Percentiles rank a stretch among this genome's conserved stretches.
Evolutionary conservation across 495 filamentous ascomycete species (phyloP).

Genomic region (Tuber umbilicatum): DNA sequence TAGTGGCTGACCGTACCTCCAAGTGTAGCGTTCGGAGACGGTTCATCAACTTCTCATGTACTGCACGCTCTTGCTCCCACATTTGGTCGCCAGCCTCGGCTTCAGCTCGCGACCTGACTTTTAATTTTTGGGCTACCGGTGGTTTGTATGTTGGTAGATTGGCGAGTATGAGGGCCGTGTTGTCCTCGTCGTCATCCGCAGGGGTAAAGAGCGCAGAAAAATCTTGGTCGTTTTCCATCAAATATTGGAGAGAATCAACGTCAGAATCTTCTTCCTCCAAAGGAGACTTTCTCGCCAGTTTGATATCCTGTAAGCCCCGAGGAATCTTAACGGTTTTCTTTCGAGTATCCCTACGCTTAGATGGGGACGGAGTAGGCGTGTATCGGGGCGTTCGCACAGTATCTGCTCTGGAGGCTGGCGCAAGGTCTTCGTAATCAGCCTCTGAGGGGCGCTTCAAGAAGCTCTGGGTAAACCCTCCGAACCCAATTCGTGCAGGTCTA

Average conservation of each 20-base stretch:
- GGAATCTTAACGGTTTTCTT: not conserved
- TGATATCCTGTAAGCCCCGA: not conserved
- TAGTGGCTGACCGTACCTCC: conserved; percentile 32
- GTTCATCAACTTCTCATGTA: conserved; percentile 39
- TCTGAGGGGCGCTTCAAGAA: not conserved
- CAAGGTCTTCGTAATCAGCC: not conserved
- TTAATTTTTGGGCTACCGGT: conserved; percentile 4
- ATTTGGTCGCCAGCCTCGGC: conserved; percentile 26
- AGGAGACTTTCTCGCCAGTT: not conserved
- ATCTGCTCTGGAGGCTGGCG: not conserved
- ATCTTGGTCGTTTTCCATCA: conserved; percentile 34
- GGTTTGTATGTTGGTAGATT: conserved; percentile 14
- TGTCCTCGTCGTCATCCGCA: conserved; percentile 23
- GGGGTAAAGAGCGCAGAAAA: conserved; percentile 34
- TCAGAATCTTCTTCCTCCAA: conserved; percentile 32
- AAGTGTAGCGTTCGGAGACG: conserved; percentile 37
- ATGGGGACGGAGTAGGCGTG: not conserved
- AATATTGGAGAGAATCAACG: conserved; percentile 29
- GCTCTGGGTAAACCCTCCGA: not conserved
- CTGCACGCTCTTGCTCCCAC: conserved; percentile 27
- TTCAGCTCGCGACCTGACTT: conserved; percentile 27
- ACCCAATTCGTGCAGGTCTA: not conserved
- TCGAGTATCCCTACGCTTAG: not conserved
- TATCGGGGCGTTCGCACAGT: not conserved
- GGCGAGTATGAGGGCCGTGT: conserved; percentile 15